phyloP scores from a whole-genome alignment of 2,329 filamentous ascomycete species.

The Ophiocordyceps camponoti-leonardi region DNA sequence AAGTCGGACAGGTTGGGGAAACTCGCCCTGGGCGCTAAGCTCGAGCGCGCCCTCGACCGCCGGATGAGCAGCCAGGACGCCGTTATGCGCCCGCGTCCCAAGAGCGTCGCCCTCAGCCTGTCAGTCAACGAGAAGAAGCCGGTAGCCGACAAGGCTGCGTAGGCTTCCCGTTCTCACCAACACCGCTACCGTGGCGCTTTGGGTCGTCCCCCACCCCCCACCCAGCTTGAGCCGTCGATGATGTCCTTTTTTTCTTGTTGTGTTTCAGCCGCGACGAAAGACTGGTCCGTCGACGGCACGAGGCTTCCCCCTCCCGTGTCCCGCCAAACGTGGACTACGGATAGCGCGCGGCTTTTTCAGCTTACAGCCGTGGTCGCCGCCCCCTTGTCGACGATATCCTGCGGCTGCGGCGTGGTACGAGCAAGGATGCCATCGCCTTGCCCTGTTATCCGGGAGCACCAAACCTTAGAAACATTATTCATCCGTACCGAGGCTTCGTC shows the following conservation, averaged over 20 bases:
- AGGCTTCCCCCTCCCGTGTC: too few species aligned
- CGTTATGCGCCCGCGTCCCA: slow-evolving; percentile 47
- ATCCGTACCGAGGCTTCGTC: neutral
- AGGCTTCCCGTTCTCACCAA: neutral
- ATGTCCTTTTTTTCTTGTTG: neutral
- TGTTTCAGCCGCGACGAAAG: too few species aligned
- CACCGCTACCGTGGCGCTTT: too few species aligned
- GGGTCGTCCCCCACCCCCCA: too few species aligned
- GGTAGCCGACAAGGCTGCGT: slow-evolving; percentile 16
- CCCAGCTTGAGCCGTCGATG: too few species aligned
- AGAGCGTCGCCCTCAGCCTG: slow-evolving; percentile 11
- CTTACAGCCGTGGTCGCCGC: neutral
- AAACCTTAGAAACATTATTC: neutral
- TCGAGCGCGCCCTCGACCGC: slow-evolving; percentile 71
- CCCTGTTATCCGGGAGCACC: neutral
- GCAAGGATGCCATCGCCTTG: neutral
- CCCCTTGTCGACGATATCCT: neutral
- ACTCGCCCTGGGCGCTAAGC: slow-evolving; percentile 74
- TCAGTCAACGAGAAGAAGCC: slow-evolving; percentile 18
- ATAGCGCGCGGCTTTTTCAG: neutral
- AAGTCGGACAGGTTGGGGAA: slow-evolving; percentile 73
- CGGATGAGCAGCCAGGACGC: slow-evolving; percentile 84
- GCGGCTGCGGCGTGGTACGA: neutral
- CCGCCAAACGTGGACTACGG: neutral
- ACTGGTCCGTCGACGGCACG: too few species aligned